Evolutionary conservation across 805 yeast species (phyloP), one percentile per base, ranked within the genome.

Genomic region (Nakazawaea laoshanensis): DNA sequence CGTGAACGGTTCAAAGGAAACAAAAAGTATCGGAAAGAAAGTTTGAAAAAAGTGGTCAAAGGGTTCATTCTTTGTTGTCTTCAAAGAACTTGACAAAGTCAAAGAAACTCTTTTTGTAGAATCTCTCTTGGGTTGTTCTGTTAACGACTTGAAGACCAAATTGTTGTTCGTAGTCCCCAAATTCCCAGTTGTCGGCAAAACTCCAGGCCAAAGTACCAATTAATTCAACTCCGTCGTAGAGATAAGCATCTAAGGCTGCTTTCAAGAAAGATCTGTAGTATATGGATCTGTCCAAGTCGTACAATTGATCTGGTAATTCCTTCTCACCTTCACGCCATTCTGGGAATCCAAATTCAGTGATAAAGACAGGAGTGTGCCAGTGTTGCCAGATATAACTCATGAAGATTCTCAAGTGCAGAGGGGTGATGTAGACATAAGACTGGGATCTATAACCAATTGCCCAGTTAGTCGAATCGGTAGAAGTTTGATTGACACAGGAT

Each of bases 331-430:
- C 63, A 29, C 48, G 38, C 49, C 49, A 50, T 31, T 46, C 54
- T 16, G 59, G 52, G 42, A 53, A 52, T 4, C 63, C 61, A 40
- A 50, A 52, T 39, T 57, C 63, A n/a, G 54, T 42, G 28, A 55
- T 47, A 25, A 52, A 32, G 13, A 50, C 38, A 7, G 58, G 58
- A 16, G 44, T 30, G 35, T 47, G 44, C 39, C 40, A 45, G 9
- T 48, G 44, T 42, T 49, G 38, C 44, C 45, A 47, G 15, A 48
- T 30, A 35, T 46, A 53, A 29, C 49, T 49, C 47, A 55, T 49
- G 20, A 40, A 42, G 9, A 45, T 50, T 30, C 57, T 46, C 20
- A 45, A 33, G 30, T 49, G 50, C 37, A 42, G 18, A 35, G 55
- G 47, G 26, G 48, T 42, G 27, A 40, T 45, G 43, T 44, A 48